phyloP scores from a whole-genome alignment of 2,329 filamentous ascomycete genomes.

The Aspergillus aculeatinus region DNA sequence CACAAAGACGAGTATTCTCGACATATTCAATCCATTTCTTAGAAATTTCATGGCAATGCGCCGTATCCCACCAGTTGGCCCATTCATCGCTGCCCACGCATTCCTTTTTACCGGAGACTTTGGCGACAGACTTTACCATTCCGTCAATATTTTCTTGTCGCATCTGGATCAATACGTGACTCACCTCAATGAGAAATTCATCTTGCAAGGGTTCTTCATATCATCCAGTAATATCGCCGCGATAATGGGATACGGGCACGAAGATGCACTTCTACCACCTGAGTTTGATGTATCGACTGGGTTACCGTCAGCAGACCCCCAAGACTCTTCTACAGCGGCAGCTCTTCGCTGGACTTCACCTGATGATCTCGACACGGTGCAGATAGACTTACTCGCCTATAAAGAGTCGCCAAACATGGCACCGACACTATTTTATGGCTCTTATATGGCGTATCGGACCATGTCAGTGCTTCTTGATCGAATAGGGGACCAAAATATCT shows the following conservation, averaged over 20 bases:
- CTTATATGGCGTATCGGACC: slow-evolving; percentile 43
- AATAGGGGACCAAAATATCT: slow-evolving; percentile 52
- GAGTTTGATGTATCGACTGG: slow-evolving; percentile 26
- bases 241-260: slow-evolving; percentile 55
- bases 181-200: slow-evolving; percentile 50
- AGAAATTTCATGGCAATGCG: slow-evolving; percentile 36
- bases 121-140: slow-evolving; percentile 39
- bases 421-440: slow-evolving; percentile 39
- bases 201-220: slow-evolving; percentile 55
- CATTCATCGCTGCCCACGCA: slow-evolving; percentile 56
- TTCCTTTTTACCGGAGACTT: slow-evolving; percentile 44
- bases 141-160: slow-evolving; percentile 43
- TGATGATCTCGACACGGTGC: slow-evolving; percentile 12
- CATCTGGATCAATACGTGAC: slow-evolving; percentile 50
- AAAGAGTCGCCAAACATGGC: slow-evolving; percentile 19
- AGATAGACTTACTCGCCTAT: slow-evolving; percentile 16
- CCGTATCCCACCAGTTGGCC: slow-evolving; percentile 43
- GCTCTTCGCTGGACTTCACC: slow-evolving; percentile 24
- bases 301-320: slow-evolving; percentile 13
- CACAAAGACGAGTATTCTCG: slow-evolving; percentile 57
- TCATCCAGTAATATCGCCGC: slow-evolving; percentile 56
- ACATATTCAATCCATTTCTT: slow-evolving; percentile 54
- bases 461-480: slow-evolving; percentile 47
- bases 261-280: slow-evolving; percentile 32
- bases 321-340: slow-evolving; percentile 20